Evolutionary conservation across 768 basidiomycete genomes (phyloP), one percentile per base, ranked within the genome.

Genomic region (Solioccasus polychromus): DNA sequence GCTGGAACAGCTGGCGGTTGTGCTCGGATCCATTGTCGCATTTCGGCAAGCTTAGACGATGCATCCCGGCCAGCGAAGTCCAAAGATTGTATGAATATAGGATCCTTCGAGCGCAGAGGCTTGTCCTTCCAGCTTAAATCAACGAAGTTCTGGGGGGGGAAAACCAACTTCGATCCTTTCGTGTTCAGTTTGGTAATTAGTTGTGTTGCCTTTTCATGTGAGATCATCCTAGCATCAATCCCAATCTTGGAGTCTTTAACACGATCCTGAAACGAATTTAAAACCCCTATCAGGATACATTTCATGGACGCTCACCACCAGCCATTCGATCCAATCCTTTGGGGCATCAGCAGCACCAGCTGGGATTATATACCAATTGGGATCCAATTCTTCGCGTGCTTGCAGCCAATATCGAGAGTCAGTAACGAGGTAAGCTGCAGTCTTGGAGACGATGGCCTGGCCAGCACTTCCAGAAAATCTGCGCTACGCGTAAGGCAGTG

Each of bases 341-440:
- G 83, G 80, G 3, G 70, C 76, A 39, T 73, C 72, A 11, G 62
- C 39, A 4, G 69, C 60, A 11, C 79, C 91, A 10, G 80, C 79
- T 35, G 69, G 69, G 25, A 91, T 71, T 18, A 91, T 42, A 14
- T 70, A 69, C 92, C 92, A 95, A 58, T 89, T 84, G 5, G 63
- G 31, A 65, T 92, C 88, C 22, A 88, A 62, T 50, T 91, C 78
- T 4, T 76, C 71, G 8, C 73, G 71, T 15, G 90, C 88, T 67
- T 92, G 90, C 1, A 81, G 54, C 86, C 88, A 92, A 59, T 92
- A 92, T 12, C 88, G 78, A 9, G 90, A 84, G 62, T 92, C 89
- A 17, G 81, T 82, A 51, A 91, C 69, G 35, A 92, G 71, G 56
- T 88, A 90, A 8, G 90, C 90, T 8, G 75, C 68, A 6, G 71